Conservation (phyloP, 179 eudicot genomes). For the Heliamphora ciliata region DNA sequence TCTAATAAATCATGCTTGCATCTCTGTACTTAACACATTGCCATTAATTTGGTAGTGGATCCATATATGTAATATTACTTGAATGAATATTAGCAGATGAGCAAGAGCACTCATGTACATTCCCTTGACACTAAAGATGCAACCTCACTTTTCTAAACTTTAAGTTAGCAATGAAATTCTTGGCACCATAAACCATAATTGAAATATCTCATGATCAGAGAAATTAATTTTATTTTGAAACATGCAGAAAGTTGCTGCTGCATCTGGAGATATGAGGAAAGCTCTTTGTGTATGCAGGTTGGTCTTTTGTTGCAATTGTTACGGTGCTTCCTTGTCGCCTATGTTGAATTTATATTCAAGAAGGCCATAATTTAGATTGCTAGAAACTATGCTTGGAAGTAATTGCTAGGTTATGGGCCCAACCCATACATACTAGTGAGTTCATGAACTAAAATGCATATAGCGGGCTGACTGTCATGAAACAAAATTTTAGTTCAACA, state of each 20-base stretch:
- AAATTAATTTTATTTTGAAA: slow-evolving; percentile 15
- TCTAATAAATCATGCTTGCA: slow-evolving; percentile 3
- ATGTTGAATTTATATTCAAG: neutral
- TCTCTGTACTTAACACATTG: slow-evolving; percentile 2
- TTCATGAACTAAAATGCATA: no score
- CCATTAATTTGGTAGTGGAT: neutral
- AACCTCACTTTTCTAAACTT: neutral
- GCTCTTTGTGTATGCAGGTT: slow-evolving; percentile 89
- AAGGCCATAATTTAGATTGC: neutral
- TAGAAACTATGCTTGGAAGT: neutral
- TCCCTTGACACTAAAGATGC: neutral
- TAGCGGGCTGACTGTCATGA: no score
- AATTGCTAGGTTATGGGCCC: neutral
- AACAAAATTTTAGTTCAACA: no score
- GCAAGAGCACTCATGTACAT: neutral
- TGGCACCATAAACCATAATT: neutral
- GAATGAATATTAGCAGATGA: neutral
- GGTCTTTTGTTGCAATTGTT: slow-evolving; percentile 13
- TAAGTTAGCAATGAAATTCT: neutral
- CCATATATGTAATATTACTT: neutral
- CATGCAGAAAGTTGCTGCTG: slow-evolving; percentile 90
- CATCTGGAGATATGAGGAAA: slow-evolving; percentile 97
- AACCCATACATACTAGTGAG: no score
- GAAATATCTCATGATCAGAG: neutral
- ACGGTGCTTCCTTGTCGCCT: neutral